Percentiles rank a stretch among this genome's conserved stretches.
phyloP scores from a whole-genome alignment of 257 asterid species.

The Striga asiatica region DNA sequence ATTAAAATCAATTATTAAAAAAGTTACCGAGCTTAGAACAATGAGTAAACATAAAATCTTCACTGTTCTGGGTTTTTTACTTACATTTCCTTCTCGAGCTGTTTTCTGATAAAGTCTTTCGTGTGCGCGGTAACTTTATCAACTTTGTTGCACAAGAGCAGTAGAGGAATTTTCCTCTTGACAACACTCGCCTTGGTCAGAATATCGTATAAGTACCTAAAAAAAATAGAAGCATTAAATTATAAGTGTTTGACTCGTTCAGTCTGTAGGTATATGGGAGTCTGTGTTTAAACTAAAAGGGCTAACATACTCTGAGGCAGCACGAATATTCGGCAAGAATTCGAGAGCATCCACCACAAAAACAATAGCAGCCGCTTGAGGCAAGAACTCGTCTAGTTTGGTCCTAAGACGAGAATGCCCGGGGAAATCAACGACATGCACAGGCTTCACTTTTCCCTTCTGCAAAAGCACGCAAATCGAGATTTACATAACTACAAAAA shows the following conservation, averaged over 20 bases:
- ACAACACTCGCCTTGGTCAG: slow-evolving; percentile 63
- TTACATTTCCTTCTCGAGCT: slow-evolving; percentile 65
- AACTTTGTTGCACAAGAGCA: slow-evolving; percentile 83
- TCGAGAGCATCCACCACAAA: slow-evolving; percentile 58
- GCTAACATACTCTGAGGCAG: not conserved
- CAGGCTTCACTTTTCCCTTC: slow-evolving; percentile 46
- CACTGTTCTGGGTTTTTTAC: too few species aligned
- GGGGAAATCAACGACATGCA: slow-evolving; percentile 76
- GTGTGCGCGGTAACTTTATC: slow-evolving; percentile 85
- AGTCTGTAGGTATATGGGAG: not conserved
- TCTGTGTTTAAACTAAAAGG: not conserved
- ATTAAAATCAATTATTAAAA: not conserved
- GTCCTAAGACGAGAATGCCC: slow-evolving; percentile 80
- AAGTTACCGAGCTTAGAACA: too few species aligned
- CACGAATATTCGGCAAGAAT: slow-evolving; percentile 36
- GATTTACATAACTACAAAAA: not conserved
- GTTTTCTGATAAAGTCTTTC: slow-evolving; percentile 68
- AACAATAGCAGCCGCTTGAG: slow-evolving; percentile 62
- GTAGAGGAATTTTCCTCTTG: slow-evolving; percentile 56
- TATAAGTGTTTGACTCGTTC: not conserved
- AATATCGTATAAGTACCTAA: slow-evolving; percentile 72
- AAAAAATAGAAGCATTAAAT: not conserved
- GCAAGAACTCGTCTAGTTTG: slow-evolving; percentile 64
- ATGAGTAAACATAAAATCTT: too few species aligned
- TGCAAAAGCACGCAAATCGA: slow-evolving; percentile 16